phyloP scores from a whole-genome alignment of 768 basidiomycete species.

The Boletus vinaceobasis region DNA sequence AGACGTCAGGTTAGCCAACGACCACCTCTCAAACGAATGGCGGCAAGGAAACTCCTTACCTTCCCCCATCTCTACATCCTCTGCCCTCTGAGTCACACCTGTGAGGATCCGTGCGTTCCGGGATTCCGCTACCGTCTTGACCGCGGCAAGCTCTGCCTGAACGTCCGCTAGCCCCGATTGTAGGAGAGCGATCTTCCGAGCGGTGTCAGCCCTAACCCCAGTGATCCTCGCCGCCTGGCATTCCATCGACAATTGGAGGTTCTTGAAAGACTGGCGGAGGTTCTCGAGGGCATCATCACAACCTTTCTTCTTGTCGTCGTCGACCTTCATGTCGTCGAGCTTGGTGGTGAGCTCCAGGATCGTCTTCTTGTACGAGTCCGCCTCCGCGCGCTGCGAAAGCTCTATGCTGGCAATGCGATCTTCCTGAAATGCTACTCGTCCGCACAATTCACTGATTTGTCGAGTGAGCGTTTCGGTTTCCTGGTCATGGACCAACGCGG shows the following conservation, averaged over 20 bases:
- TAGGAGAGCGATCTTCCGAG: slow-evolving; percentile 16
- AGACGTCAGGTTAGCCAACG: background rate
- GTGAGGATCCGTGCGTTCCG: background rate
- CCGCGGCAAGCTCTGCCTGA: slow-evolving; percentile 4
- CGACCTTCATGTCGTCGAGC: slow-evolving; percentile 1
- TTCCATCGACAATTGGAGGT: slow-evolving; percentile 4
- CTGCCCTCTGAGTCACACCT: background rate
- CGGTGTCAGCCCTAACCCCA: slow-evolving; percentile 13
- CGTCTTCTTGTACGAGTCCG: background rate
- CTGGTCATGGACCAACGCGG: background rate
- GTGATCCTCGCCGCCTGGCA: slow-evolving; percentile 14
- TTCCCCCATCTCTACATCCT: background rate
- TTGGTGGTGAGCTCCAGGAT: slow-evolving; percentile 13
- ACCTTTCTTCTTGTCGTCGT: slow-evolving; percentile 4
- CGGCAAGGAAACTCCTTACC: background rate
- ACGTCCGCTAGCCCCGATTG: slow-evolving; percentile 13
- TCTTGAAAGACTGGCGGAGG: slow-evolving; percentile 3
- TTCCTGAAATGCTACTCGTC: slow-evolving; percentile 11
- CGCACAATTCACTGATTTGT: slow-evolving; percentile 8
- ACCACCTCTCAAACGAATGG: background rate
- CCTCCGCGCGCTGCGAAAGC: slow-evolving; percentile 5
- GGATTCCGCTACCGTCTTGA: slow-evolving; percentile 8
- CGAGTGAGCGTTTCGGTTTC: slow-evolving; percentile 4
- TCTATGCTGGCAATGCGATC: slow-evolving; percentile 9
- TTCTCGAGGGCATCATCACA: slow-evolving; percentile 1